Evolutionary conservation across 495 filamentous ascomycete genomes (phyloP), one percentile per base, ranked within the genome.

Genomic region (Pseudoneurospora amorphoporcata): DNA sequence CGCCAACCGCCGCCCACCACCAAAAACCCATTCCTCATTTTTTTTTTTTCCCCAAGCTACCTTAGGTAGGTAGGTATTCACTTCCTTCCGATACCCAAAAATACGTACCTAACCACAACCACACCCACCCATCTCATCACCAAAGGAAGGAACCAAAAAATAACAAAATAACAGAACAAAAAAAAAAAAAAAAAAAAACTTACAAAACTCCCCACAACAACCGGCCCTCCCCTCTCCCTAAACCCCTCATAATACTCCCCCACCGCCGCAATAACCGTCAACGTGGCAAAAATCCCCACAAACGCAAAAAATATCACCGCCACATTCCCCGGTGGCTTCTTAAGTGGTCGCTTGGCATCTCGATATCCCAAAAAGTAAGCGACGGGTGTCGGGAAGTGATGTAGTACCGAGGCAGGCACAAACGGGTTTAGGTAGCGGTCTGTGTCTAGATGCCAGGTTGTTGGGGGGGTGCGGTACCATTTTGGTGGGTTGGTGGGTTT

Each of bases 401-500:
- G 80, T 43, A 88, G 78, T 40, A 81, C 76, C n/a, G 84, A 83
- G 0, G 82, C 74, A 2, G 90, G 90, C 45, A 93, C 70, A 72
- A 88, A 80, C 1, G 84, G 88, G 77, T 92, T 91, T 14, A 94
- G 73, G 75, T 87, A 86, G 10, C 76, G 78, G 81, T 94, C 92
- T 65, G 94, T 86, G 77, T 92, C 88, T 79, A 93, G 84, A 76
- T 92, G 77, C 79, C 82, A 83, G 69, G 76, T 70, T 32, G 75
- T 73, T 17, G 74, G 77, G 3, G 69, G 71, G 19, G 9, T 8
- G 39, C 2, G 39, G 39, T 6, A 40, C 39, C 39, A 40, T 40
- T 71, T 40, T 29, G 47, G 71, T 9, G 65, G 40, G 8, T 70
- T 68, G 32, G 45, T 41, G 35, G 69, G 39, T 3, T 37, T 37